Percentiles rank a stretch among this genome's conserved stretches.
These are phyloP conservation scores for Emydomyces testavorans DNA, from an alignment of 2,329 filamentous ascomycete species.

Conservation along the genomic window DNA sequence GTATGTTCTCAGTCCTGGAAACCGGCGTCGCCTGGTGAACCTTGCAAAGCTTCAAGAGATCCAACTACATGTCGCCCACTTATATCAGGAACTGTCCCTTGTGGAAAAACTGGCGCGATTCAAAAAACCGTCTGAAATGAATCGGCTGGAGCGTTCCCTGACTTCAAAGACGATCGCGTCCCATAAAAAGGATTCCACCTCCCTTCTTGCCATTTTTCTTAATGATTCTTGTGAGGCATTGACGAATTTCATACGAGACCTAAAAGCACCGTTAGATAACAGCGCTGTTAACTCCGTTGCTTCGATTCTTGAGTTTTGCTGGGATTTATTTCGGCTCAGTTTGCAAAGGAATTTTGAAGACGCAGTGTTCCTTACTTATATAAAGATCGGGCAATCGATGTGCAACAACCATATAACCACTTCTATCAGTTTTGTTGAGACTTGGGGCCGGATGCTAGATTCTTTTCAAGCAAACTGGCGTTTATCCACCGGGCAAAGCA, in stretches of 20 bases:
- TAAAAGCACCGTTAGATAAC: constrained; percentile 17
- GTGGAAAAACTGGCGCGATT: constrained; percentile 25
- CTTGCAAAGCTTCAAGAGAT: constrained; percentile 30
- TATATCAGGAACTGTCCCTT: constrained; percentile 26
- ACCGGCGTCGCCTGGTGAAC: constrained; percentile 20
- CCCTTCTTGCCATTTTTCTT: constrained; percentile 31
- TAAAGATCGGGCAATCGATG: constrained; percentile 33
- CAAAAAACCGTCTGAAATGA: constrained; percentile 35
- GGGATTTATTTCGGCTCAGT: constrained; percentile 39
- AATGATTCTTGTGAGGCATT: constrained; percentile 29
- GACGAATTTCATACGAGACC: constrained; percentile 26
- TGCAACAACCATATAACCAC: constrained; percentile 26
- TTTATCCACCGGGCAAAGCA: constrained; percentile 62
- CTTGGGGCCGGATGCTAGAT: constrained; percentile 29
- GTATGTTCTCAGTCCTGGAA: constrained; percentile 17
- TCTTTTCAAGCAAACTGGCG: constrained; percentile 60
- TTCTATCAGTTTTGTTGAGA: constrained; percentile 21
- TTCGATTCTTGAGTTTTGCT: constrained; percentile 36
- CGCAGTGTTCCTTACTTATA: constrained; percentile 44
- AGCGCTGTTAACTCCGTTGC: constrained; percentile 22
- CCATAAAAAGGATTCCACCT: constrained; percentile 34
- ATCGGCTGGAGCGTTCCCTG: constrained; percentile 31
- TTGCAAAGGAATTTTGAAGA: constrained; percentile 38
- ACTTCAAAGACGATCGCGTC: constrained; percentile 31
- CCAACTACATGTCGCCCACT: constrained; percentile 27